Evolutionary conservation across 2,329 filamentous ascomycete genomes (phyloP).

Genomic region (Colletotrichum sp.): DNA sequence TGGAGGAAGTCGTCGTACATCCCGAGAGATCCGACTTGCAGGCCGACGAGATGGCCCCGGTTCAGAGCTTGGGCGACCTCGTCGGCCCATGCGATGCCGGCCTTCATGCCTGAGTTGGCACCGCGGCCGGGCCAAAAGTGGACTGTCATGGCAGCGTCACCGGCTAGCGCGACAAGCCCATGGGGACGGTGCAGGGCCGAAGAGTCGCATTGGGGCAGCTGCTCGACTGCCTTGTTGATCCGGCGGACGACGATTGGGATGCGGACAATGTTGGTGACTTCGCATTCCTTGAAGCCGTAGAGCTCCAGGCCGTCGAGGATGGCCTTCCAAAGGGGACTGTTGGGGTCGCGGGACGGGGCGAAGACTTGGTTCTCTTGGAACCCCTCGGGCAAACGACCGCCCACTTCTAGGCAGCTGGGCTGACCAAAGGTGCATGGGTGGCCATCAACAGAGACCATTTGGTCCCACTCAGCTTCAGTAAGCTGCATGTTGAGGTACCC

Average conservation of each 20-base stretch:
- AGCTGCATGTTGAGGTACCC: slow-evolving; percentile 29
- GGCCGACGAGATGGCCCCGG: slow-evolving; percentile 29
- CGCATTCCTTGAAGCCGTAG: neutral
- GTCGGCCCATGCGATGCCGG: neutral
- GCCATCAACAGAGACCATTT: slow-evolving; percentile 27
- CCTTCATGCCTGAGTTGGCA: neutral
- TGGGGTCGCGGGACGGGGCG: neutral
- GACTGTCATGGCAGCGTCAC: neutral
- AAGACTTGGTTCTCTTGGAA: neutral
- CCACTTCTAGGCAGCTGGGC: slow-evolving; percentile 30
- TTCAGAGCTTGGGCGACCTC: neutral
- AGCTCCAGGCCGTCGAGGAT: neutral
- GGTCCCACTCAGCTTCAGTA: slow-evolving; percentile 38
- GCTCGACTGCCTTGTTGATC: neutral
- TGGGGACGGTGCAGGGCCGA: neutral
- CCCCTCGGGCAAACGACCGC: neutral
- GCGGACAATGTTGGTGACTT: neutral
- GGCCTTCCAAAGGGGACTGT: neutral
- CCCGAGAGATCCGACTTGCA: slow-evolving; percentile 32
- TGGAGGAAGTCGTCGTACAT: slow-evolving; percentile 40
- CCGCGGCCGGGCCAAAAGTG: neutral
- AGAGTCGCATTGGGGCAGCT: neutral
- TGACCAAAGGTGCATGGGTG: slow-evolving; percentile 36
- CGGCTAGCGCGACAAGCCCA: neutral
- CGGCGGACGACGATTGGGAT: neutral